Conservation (phyloP, 78 protist genomes). For the Isochrysis galbana region DNA sequence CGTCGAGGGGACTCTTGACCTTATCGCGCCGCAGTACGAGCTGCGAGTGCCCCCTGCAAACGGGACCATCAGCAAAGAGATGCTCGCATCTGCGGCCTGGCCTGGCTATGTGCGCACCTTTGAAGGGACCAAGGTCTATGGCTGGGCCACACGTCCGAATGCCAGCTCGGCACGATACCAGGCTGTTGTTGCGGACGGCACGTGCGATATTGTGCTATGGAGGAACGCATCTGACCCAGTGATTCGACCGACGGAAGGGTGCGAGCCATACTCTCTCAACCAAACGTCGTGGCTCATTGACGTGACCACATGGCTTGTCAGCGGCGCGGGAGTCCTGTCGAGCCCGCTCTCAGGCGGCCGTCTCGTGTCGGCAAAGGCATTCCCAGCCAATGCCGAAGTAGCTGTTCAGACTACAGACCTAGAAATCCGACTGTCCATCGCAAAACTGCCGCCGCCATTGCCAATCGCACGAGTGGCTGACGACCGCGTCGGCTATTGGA, state of each 20-base stretch:
- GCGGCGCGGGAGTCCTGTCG: neutral
- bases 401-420: neutral
- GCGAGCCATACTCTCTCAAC: neutral
- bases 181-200: neutral
- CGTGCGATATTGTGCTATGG: neutral
- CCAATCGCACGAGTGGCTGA: neutral
- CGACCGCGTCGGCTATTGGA: neutral
- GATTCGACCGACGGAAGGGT: neutral
- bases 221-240: neutral
- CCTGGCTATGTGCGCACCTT: neutral
- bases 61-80: neutral
- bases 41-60: neutral
- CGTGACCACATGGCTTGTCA: neutral
- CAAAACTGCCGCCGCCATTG: neutral
- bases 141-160: neutral
- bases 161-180: neutral
- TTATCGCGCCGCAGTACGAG: neutral
- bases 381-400: neutral
- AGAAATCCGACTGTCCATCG: neutral
- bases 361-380: neutral
- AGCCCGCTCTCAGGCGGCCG: neutral
- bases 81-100: neutral
- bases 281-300: neutral
- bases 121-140: neutral
- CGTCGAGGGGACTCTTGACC: neutral